Evolutionary conservation across 2,329 filamentous ascomycete genomes (phyloP).

Genomic region (Hortaea werneckii): DNA sequence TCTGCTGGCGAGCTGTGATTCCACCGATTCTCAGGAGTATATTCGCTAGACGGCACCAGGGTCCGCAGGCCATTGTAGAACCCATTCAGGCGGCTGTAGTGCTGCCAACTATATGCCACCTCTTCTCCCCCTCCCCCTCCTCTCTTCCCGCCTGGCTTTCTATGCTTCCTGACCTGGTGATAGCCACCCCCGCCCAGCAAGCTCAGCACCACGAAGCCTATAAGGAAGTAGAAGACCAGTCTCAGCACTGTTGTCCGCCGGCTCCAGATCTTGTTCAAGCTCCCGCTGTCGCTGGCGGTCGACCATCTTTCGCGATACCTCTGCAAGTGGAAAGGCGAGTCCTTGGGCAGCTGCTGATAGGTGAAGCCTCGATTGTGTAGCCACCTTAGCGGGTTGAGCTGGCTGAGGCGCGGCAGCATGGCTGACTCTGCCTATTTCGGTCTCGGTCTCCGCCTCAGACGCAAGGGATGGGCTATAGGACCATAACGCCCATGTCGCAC

Average conservation of each 20-base stretch:
- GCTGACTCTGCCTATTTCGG: too few relatives aligned
- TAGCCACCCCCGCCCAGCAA: constrained; percentile 35
- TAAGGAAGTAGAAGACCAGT: constrained; percentile 31
- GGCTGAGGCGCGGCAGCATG: constrained; percentile 24
- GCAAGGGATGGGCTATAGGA: too few relatives aligned
- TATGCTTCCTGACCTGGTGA: constrained; percentile 17
- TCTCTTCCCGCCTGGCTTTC: constrained; percentile 7
- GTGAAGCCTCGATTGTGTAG: constrained; percentile 34
- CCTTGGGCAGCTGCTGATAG: constrained; percentile 35
- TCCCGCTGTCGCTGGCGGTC: constrained; percentile 21
- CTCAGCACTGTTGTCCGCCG: constrained; percentile 31
- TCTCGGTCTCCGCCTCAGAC: too few relatives aligned
- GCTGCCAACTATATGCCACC: constrained; percentile 35
- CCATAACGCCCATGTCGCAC: too few relatives aligned
- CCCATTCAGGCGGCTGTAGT: constrained; percentile 34
- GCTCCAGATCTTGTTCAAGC: neutral
- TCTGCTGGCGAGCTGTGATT: constrained; percentile 30
- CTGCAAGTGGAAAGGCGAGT: constrained; percentile 12
- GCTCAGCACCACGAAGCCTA: constrained; percentile 28
- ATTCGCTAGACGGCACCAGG: constrained; percentile 33
- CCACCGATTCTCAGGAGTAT: constrained; percentile 36
- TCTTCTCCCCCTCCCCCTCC: constrained; percentile 24
- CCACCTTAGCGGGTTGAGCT: constrained; percentile 34
- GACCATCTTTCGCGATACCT: constrained; percentile 28
- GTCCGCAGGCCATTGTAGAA: constrained; percentile 41